Evolutionary conservation across 306 rosid genomes (phyloP).

Genomic region (Geum urbanum): DNA sequence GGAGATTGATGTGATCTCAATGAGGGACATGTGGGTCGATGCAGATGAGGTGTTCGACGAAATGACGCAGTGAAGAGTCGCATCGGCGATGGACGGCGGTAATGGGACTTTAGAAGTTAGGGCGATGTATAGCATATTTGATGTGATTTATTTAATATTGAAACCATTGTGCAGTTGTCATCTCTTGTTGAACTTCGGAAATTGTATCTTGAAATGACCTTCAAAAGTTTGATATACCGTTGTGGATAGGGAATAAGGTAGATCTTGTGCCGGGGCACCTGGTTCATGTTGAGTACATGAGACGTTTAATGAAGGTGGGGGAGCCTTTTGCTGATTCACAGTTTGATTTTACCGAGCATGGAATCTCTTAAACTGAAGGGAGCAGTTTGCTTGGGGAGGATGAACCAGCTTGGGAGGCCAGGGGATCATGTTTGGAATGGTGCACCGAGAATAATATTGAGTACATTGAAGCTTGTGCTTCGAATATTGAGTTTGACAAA

Average conservation of each 20-base stretch:
- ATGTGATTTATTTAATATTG: conserved; percentile 9
- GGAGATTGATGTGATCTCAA: conserved; percentile 22
- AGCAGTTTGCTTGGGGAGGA: conserved; percentile 66
- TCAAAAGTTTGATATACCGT: conserved; percentile 59
- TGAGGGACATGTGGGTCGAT: conserved; percentile 4
- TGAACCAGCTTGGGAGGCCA: conserved; percentile 44
- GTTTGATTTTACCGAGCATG: conserved; percentile 46
- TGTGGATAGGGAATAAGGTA: conserved; percentile 89
- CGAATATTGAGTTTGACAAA: too few relatives aligned
- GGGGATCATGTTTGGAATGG: conserved; percentile 70
- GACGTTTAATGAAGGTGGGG: conserved; percentile 46
- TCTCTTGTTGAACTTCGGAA: conserved; percentile 57
- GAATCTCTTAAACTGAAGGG: conserved; percentile 79
- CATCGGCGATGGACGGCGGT: conserved; percentile 47
- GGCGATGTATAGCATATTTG: neutral
- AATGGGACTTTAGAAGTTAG: conserved; percentile 29
- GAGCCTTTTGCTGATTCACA: conserved; percentile 38
- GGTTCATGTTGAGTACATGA: conserved; percentile 70
- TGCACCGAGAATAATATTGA: conserved; percentile 63
- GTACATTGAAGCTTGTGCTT: too few relatives aligned
- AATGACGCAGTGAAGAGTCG: conserved; percentile 69
- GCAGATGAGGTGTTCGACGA: conserved; percentile 1
- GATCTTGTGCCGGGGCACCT: conserved; percentile 77
- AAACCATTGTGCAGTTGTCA: conserved; percentile 51
- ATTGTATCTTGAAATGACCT: conserved; percentile 60